phyloP scores from a whole-genome alignment of 2,329 filamentous ascomycete genomes.

The Arthrobotrys musiformis region DNA sequence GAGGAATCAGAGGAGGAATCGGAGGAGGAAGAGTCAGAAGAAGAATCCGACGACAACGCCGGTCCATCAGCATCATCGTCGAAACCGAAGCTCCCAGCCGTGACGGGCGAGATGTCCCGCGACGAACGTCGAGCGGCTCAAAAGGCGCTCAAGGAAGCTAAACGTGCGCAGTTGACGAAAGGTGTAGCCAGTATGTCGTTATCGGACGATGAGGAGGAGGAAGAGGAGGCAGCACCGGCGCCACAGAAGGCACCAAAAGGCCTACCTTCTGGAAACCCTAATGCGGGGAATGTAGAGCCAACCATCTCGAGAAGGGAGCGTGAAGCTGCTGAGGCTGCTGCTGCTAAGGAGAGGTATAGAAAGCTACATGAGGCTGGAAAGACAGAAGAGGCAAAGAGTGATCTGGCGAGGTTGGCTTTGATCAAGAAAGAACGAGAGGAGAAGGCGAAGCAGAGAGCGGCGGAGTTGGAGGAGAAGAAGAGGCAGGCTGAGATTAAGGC shows the following conservation, averaged over 20 bases:
- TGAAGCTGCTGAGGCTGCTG: constrained; percentile 84
- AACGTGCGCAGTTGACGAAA: constrained; percentile 75
- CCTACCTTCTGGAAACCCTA: constrained; percentile 52
- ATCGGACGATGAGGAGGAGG: constrained; percentile 73
- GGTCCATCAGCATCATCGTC: too few relatives aligned
- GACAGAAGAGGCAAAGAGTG: constrained; percentile 92
- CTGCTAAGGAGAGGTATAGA: constrained; percentile 88
- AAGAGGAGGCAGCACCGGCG: constrained; percentile 65
- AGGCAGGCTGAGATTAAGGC: constrained; percentile 65
- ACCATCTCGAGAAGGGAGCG: constrained; percentile 75
- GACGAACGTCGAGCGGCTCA: constrained; percentile 88
- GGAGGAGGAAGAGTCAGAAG: constrained; percentile 63
- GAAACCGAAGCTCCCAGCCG: constrained; percentile 63
- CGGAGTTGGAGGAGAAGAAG: constrained; percentile 63
- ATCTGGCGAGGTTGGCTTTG: constrained; percentile 81
- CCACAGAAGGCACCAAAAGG: constrained; percentile 56
- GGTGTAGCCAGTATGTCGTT: constrained; percentile 88
- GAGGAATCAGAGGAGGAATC: constrained; percentile 63
- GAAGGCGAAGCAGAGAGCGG: constrained; percentile 84
- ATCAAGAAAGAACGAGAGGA: constrained; percentile 88
- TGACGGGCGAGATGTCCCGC: constrained; percentile 74
- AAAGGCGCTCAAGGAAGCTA: constrained; percentile 87
- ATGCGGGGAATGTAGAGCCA: constrained; percentile 63
- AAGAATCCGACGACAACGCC: constrained; percentile 64
- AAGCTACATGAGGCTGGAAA: constrained; percentile 94